phyloP scores from a whole-genome alignment of 2,329 filamentous ascomycete genomes.

The Ophiostoma novo-ulmi region DNA sequence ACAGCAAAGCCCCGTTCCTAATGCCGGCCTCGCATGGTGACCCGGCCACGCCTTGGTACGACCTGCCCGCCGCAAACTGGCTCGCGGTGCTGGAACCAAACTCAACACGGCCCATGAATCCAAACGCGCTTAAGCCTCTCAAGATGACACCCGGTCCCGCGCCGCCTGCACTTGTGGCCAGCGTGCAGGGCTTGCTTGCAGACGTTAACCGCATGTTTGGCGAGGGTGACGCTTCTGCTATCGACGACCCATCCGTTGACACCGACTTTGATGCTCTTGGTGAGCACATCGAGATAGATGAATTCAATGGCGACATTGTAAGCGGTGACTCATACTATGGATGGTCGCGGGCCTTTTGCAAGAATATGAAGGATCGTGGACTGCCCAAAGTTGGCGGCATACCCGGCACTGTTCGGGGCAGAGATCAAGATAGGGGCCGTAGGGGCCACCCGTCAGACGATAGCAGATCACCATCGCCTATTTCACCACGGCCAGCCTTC shows the following conservation, averaged over 20 bases:
- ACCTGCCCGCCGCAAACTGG: constrained; percentile 76
- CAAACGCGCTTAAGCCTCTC: constrained; percentile 64
- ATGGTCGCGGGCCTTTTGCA: constrained; percentile 75
- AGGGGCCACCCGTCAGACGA: background rate
- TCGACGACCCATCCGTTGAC: constrained; percentile 42
- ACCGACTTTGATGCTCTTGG: constrained; percentile 72
- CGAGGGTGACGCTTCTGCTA: constrained; percentile 37
- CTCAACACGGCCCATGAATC: constrained; percentile 67
- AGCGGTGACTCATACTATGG: constrained; percentile 77
- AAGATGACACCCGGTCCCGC: constrained; percentile 65
- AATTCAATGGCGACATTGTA: constrained; percentile 59
- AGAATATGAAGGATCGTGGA: constrained; percentile 64
- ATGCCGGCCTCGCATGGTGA: constrained; percentile 77
- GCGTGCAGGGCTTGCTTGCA: constrained; percentile 64
- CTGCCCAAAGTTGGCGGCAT: background rate
- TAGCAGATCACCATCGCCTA: background rate
- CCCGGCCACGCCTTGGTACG: constrained; percentile 66
- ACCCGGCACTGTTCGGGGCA: background rate
- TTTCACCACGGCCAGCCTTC: background rate
- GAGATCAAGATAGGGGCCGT: background rate
- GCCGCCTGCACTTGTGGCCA: constrained; percentile 58
- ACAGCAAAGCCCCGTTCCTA: constrained; percentile 53
- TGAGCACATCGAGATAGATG: constrained; percentile 60
- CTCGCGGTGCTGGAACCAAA: constrained; percentile 73
- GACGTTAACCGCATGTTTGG: constrained; percentile 64